Evolutionary conservation across 208 protist genomes (phyloP).

Genomic region (Leishmania aethiopica): DNA sequence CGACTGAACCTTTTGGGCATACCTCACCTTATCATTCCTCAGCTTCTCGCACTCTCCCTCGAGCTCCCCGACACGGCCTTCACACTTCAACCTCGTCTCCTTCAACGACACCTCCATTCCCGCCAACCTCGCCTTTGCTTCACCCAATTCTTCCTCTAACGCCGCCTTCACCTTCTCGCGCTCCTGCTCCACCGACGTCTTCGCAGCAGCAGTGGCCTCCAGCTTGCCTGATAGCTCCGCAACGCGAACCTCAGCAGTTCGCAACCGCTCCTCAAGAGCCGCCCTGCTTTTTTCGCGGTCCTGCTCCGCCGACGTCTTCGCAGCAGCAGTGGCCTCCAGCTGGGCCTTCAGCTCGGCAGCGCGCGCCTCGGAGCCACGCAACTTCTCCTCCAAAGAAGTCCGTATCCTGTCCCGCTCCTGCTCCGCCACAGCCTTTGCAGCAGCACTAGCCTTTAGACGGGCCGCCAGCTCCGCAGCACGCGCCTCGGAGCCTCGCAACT

Average conservation of each 20-base stretch:
- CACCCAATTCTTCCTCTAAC: neutral
- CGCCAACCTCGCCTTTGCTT: too few relatives aligned
- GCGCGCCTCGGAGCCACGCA: neutral
- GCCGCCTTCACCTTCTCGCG: neutral
- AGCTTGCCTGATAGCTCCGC: neutral
- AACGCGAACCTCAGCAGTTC: neutral
- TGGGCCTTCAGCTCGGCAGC: too few relatives aligned
- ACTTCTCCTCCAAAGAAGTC: neutral
- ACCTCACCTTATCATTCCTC: neutral
- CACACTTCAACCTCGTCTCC: neutral
- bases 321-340: too few relatives aligned
- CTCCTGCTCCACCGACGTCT: neutral
- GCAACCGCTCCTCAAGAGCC: neutral
- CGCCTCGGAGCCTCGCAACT: neutral
- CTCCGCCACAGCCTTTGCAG: slow-evolving; percentile 46
- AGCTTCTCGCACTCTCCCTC: neutral
- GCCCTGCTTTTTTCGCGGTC: too few relatives aligned
- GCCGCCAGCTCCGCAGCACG: neutral
- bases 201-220: neutral
- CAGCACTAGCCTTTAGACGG: neutral
- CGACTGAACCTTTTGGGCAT: neutral
- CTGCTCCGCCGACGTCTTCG: too few relatives aligned
- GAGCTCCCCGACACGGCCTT: neutral
- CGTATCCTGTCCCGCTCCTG: neutral
- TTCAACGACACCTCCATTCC: neutral